Conservation (phyloP, 257 asterid species). For the Avicennia marina region DNA sequence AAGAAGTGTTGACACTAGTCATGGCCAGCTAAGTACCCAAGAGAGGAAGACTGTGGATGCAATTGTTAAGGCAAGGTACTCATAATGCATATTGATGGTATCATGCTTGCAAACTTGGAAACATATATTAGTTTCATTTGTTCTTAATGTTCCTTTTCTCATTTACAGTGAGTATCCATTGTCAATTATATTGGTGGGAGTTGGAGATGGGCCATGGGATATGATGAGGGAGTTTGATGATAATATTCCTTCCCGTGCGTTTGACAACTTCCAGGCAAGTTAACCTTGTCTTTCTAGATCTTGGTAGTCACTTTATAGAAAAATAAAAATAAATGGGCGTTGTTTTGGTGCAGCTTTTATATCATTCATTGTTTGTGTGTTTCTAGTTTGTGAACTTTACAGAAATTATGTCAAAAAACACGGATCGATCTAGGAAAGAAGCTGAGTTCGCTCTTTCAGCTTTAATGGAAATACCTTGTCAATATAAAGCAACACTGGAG, state of each 20-base stretch:
- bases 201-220: slow-evolving; percentile 98
- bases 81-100: neutral
- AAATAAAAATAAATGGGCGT: neutral
- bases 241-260: slow-evolving; percentile 85
- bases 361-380: no score
- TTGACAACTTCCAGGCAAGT: slow-evolving; percentile 87
- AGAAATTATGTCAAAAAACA: slow-evolving; percentile 75
- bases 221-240: slow-evolving; percentile 95
- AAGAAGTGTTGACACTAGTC: slow-evolving; percentile 79
- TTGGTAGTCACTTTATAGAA: neutral
- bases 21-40: slow-evolving; percentile 82
- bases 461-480: slow-evolving; percentile 95
- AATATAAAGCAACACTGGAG: slow-evolving; percentile 91
- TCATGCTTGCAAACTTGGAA: neutral
- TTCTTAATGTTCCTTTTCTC: neutral
- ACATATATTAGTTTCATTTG: slow-evolving; percentile 14
- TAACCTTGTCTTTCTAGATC: neutral
- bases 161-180: slow-evolving; percentile 69
- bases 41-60: slow-evolving; percentile 93
- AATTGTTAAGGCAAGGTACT: slow-evolving; percentile 91
- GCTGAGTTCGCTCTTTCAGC: slow-evolving; percentile 94
- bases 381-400: slow-evolving; percentile 88
- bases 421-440: slow-evolving; percentile 71
- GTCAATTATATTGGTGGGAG: slow-evolving; percentile 84
- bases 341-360: no score